Evolutionary conservation across 768 basidiomycete genomes (phyloP).

Genomic region (Calocybe indica): DNA sequence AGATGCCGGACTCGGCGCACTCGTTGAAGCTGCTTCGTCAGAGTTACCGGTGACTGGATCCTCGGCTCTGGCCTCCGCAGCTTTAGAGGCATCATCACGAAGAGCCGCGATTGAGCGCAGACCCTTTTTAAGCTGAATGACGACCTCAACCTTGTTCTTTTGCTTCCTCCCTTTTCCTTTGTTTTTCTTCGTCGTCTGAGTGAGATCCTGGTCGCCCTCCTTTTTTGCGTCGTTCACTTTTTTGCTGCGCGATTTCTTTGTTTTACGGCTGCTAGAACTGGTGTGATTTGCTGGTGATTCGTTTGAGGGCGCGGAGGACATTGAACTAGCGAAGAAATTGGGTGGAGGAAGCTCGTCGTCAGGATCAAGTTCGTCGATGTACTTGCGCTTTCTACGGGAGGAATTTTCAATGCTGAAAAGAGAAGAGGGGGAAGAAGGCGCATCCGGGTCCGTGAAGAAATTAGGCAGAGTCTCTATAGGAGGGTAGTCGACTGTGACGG

Average conservation of each 20-base stretch:
- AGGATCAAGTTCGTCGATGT: conserved; percentile 23
- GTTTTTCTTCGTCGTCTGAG: conserved; percentile 12
- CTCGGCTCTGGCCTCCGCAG: conserved; percentile 7
- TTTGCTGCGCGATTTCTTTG: conserved; percentile 14
- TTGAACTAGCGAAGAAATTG: conserved; percentile 26
- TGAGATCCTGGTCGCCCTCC: conserved; percentile 1
- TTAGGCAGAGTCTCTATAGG: conserved; percentile 29
- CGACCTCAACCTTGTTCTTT: conserved; percentile 16
- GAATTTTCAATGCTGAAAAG: conserved; percentile 14
- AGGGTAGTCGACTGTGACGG: conserved; percentile 18
- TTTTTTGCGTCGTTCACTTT: conserved; percentile 1
- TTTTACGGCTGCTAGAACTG: neutral
- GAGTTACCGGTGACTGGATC: neutral
- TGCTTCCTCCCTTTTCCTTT: conserved; percentile 17
- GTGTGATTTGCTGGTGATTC: no score
- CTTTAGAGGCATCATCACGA: conserved; percentile 24
- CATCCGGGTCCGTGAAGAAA: conserved; percentile 7
- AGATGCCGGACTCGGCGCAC: conserved; percentile 18
- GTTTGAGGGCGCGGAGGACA: no score
- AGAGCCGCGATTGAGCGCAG: neutral
- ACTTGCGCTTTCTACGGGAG: conserved; percentile 13
- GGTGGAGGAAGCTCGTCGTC: conserved; percentile 6
- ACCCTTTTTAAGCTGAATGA: conserved; percentile 12
- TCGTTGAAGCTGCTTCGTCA: conserved; percentile 10
- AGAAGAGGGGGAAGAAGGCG: conserved; percentile 26